These are phyloP conservation scores for Salix arbutifolia DNA, from an alignment of 345 rosid genomes.

Conservation along the genomic window DNA sequence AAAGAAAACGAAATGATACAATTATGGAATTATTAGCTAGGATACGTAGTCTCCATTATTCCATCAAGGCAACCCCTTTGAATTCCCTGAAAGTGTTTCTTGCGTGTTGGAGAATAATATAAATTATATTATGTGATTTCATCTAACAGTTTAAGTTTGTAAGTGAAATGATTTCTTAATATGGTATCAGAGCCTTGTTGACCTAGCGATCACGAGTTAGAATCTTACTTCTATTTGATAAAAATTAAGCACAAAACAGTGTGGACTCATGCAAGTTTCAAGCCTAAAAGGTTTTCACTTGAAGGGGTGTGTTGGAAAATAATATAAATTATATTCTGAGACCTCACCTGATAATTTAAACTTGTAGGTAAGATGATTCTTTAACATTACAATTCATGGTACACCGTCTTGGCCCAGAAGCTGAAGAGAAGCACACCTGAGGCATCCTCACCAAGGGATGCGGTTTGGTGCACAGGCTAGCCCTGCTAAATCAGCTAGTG, in stretches of 20 bases:
- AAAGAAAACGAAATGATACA: not conserved
- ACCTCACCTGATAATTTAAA: no score
- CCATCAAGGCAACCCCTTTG: not conserved
- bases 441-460: not conserved
- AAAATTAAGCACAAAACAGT: no score
- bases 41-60: not conserved
- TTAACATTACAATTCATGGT: not conserved
- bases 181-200: no score
- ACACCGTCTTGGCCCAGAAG: not conserved
- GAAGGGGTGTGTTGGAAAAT: no score
- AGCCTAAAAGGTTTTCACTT: no score
- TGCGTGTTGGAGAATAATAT: not conserved
- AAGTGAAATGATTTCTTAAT: no score
- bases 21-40: not conserved
- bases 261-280: no score
- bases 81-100: not conserved
- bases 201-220: fast-evolving
- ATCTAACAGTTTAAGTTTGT: no score
- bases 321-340: no score
- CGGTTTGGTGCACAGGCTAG: not conserved
- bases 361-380: no score
- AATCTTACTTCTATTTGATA: no score
- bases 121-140: no score
- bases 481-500: not conserved
- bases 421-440: not conserved